phyloP scores from a whole-genome alignment of 352 stramenopile genomes.

The Phytophthora citrophthora region DNA sequence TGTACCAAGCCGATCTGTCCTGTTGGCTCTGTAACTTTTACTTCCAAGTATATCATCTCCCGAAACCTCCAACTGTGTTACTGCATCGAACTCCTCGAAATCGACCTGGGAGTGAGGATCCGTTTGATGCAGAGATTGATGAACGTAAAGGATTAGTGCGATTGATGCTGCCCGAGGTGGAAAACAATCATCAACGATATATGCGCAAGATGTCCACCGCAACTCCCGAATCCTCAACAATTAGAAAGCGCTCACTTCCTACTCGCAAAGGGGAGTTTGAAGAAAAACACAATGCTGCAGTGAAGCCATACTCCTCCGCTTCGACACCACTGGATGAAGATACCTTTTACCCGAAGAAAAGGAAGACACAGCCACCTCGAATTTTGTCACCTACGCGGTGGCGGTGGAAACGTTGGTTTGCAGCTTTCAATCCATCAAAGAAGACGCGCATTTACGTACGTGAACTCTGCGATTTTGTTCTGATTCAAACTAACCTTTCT shows the following conservation, averaged over 20 bases:
- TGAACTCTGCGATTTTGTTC: slow-evolving; percentile 1
- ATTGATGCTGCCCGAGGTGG: slow-evolving; percentile 33
- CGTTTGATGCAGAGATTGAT: slow-evolving; percentile 63
- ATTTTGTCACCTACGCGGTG: slow-evolving; percentile 23
- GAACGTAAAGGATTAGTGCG: slow-evolving; percentile 41
- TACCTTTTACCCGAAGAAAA: slow-evolving; percentile 16
- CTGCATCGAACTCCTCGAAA: slow-evolving; percentile 16
- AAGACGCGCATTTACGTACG: slow-evolving; percentile 49
- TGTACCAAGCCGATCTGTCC: slow-evolving; percentile 73
- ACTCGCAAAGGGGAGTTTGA: not conserved
- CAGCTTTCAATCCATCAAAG: slow-evolving; percentile 20
- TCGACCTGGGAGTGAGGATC: slow-evolving; percentile 1
- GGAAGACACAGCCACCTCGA: slow-evolving; percentile 10
- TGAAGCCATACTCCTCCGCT: slow-evolving; percentile 31
- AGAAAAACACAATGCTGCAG: slow-evolving; percentile 1
- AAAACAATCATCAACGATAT: slow-evolving; percentile 54
- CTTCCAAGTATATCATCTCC: slow-evolving; percentile 66
- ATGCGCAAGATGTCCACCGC: slow-evolving; percentile 44
- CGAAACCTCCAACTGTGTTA: slow-evolving; percentile 31
- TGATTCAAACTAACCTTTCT: not conserved
- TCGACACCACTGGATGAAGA: slow-evolving; percentile 30
- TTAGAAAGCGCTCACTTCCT: slow-evolving; percentile 11
- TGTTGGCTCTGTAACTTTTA: slow-evolving; percentile 93
- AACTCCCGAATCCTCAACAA: not conserved
- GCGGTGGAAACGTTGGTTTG: slow-evolving; percentile 38